Percentiles rank a stretch among this genome's conserved stretches.
Conservation (phyloP, 2,329 filamentous ascomycete genomes). For the Colletotrichum sp. region DNA sequence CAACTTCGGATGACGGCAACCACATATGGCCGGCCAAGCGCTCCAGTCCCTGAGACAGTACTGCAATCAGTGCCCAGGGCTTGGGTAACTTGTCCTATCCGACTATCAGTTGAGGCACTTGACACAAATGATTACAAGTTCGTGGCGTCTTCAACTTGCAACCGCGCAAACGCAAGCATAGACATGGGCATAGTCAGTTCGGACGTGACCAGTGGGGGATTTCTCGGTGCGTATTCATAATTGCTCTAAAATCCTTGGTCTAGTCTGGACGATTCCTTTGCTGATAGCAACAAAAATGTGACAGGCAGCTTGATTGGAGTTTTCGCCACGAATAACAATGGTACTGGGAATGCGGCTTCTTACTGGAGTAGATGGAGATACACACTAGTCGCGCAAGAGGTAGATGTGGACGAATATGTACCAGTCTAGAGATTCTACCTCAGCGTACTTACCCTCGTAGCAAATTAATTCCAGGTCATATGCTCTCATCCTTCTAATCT, state of each 20-base stretch:
- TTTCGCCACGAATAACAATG: background rate
- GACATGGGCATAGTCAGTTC: background rate
- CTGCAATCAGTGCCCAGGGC: background rate
- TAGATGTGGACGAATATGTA: background rate
- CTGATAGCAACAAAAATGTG: background rate
- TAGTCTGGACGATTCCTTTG: background rate
- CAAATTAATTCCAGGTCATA: background rate
- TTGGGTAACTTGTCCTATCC: background rate
- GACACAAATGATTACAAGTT: background rate
- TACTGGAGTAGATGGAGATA: background rate
- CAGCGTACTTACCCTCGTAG: background rate
- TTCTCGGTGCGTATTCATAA: background rate
- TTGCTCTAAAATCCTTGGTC: rapidly evolving
- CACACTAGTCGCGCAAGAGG: background rate
- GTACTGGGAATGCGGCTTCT: background rate
- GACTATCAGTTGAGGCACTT: background rate
- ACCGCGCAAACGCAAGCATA: background rate
- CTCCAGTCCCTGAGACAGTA: background rate
- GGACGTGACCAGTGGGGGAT: background rate
- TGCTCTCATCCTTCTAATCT: background rate
- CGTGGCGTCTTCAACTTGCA: background rate
- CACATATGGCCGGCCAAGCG: background rate
- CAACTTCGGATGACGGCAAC: background rate
- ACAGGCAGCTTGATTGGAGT: background rate
- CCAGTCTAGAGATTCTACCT: background rate